phyloP scores from a whole-genome alignment of 768 basidiomycete species.

The Candolleomyces efflorescens region DNA sequence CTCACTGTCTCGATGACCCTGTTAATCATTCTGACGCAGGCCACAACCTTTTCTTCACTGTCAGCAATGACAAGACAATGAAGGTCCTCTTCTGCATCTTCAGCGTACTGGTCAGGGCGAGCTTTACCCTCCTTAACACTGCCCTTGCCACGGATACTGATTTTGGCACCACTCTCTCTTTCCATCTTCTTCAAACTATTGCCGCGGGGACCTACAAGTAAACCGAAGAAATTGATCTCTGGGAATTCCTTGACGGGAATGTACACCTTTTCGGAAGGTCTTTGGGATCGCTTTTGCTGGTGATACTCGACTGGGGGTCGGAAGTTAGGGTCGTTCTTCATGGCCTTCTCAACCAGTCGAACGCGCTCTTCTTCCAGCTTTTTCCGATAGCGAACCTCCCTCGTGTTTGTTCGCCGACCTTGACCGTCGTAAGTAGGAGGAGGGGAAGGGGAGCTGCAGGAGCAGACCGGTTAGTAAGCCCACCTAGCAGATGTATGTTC shows the following conservation, averaged over 20 bases:
- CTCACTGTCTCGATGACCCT: conserved; percentile 95
- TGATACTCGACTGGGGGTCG: conserved; percentile 96
- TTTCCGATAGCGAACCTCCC: conserved; percentile 97
- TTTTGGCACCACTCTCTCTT: conserved; percentile 95
- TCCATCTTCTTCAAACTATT: conserved; percentile 99
- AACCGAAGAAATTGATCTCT: conserved; percentile 99
- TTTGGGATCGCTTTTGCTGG: conserved; percentile 88
- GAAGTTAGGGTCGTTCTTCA: conserved; percentile 98
- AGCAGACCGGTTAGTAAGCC: background rate
- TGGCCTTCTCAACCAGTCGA: conserved; percentile 88
- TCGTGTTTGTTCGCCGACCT: conserved; percentile 96
- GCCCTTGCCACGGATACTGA: conserved; percentile 96
- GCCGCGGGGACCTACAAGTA: conserved; percentile 96
- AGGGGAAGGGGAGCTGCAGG: conserved; percentile 82
- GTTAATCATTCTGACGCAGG: conserved; percentile 95
- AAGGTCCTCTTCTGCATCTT: conserved; percentile 97
- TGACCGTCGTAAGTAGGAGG: conserved; percentile 97
- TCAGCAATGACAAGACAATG: conserved; percentile 97
- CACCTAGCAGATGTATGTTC: background rate
- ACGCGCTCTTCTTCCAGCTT: conserved; percentile 92
- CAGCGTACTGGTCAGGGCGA: conserved; percentile 88
- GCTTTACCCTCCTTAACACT: conserved; percentile 99
- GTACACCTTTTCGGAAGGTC: conserved; percentile 97
- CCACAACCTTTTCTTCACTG: conserved; percentile 83
- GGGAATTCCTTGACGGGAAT: conserved; percentile 99